Percentiles rank a stretch among this genome's conserved stretches.
Evolutionary conservation across 2,329 filamentous ascomycete genomes (phyloP).

Genomic region (Claviceps sp.): DNA sequence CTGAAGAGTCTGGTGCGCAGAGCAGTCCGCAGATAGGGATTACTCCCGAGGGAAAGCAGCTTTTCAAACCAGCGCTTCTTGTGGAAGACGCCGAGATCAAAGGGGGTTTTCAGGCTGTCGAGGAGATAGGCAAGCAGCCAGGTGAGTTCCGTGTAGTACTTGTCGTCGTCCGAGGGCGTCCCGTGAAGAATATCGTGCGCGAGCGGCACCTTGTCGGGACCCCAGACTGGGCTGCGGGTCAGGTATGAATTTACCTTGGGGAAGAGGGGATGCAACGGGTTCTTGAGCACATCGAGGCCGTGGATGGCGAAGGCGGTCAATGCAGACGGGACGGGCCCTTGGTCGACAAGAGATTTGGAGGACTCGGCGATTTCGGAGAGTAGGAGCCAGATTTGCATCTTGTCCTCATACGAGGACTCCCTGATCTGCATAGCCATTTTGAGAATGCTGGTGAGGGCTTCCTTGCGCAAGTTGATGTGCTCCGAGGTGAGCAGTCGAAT

Average conservation of each 20-base stretch:
- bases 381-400: constrained; percentile 65
- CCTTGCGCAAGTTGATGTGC: constrained; percentile 62
- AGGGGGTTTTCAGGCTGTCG: constrained; percentile 45
- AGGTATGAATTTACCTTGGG: constrained; percentile 77
- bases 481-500: constrained; percentile 64
- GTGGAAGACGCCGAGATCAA: constrained; percentile 48
- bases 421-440: constrained; percentile 51
- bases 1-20: constrained; percentile 45
- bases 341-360: constrained; percentile 38
- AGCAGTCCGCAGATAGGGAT: constrained; percentile 46
- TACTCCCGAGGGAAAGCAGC: constrained; percentile 54
- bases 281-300: constrained; percentile 54
- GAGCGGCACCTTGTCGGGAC: constrained; percentile 58
- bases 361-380: constrained; percentile 73
- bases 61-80: constrained; percentile 60
- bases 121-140: constrained; percentile 65
- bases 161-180: constrained; percentile 58
- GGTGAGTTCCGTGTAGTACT: constrained; percentile 55
- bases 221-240: constrained; percentile 65
- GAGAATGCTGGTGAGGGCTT: constrained; percentile 57
- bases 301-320: constrained; percentile 63
- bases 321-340: constrained; percentile 53
- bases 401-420: constrained; percentile 60
- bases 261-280: constrained; percentile 73
- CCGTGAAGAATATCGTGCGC: constrained; percentile 48